Evolutionary conservation across 2,329 filamentous ascomycete genomes (phyloP), one percentile per base, ranked within the genome.

Genomic region (Davidsoniella australis): DNA sequence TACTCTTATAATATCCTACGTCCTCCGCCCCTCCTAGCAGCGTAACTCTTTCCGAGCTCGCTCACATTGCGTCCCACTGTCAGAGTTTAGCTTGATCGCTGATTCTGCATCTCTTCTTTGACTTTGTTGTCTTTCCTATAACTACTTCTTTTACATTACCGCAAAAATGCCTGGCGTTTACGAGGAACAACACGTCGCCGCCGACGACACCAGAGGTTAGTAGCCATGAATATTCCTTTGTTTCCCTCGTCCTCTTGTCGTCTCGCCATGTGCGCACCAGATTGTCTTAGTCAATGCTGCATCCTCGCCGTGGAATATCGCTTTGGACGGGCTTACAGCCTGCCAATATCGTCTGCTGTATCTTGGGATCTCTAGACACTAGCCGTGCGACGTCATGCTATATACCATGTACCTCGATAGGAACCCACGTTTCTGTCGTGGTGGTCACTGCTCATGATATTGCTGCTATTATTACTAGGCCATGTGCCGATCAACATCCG

Each of bases 201-300:
- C 62, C 26, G 63, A 64, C 53, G 62, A 65, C 50, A 63, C 62
- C 53, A 61, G 63, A 64, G 59, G 63, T 65, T 59, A 20, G 62
- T 61, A 45, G 10, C 41, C 41, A 12, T 47, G 38, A 33, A 29
- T 38, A 16, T 18, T 38, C 3, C 16, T 46, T 38, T 43, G 41
- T 18, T 20, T 24, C 5, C 20, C 26, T 14, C 18, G 20, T 43
- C 12, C 23, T 43, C n/a, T 24, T 20, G 9, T 43, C n/a, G 14
- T 20, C 20, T 20, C n/a, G 36, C 16, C 20, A 23, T 23, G 20
- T 33, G 29, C 29, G 16, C 29, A 7, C 24, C 23, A 17, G 18
- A 7, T 37, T 39, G 24, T 45, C 20, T n/a, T n/a, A 24, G 29
- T 37, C 33, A 47, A 39, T 18, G 6, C 41, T 23, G 23, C 16